These are phyloP conservation scores for Blastomyces emzantsi DNA, from an alignment of 2,329 filamentous ascomycete genomes.

Conservation along the genomic window DNA sequence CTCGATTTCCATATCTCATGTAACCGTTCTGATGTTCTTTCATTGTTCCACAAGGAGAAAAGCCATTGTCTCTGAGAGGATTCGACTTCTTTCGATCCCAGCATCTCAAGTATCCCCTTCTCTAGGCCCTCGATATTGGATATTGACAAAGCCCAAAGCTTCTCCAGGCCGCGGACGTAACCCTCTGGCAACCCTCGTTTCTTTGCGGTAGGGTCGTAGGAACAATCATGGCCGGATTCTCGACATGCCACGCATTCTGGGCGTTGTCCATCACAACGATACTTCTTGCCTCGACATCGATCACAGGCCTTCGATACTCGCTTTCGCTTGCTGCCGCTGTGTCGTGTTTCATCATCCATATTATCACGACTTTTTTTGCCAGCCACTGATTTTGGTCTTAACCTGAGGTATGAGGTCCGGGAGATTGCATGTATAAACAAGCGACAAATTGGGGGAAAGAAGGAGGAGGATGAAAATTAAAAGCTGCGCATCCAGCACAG, in stretches of 20 bases:
- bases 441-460: neutral
- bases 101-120: slow-evolving; percentile 31
- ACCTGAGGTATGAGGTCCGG: neutral
- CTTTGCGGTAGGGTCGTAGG: slow-evolving; percentile 38
- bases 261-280: slow-evolving; percentile 38
- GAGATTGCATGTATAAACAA: neutral
- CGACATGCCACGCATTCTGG: slow-evolving; percentile 37
- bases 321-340: slow-evolving; percentile 24
- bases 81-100: slow-evolving; percentile 28
- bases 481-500: neutral
- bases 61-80: slow-evolving; percentile 27
- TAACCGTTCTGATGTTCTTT: slow-evolving; percentile 33
- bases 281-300: slow-evolving; percentile 39
- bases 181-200: slow-evolving; percentile 40
- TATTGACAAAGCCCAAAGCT: slow-evolving; percentile 38
- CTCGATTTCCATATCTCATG: slow-evolving; percentile 40
- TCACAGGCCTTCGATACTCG: slow-evolving; percentile 40
- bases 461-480: neutral
- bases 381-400: neutral
- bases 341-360: neutral
- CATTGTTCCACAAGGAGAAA: slow-evolving; percentile 34
- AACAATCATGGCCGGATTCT: slow-evolving; percentile 33
- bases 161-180: slow-evolving; percentile 40
- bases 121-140: slow-evolving; percentile 39
- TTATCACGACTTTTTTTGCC: no score